Evolutionary conservation across 495 filamentous ascomycete species (phyloP).

Genomic region (Penicillium canescens): DNA sequence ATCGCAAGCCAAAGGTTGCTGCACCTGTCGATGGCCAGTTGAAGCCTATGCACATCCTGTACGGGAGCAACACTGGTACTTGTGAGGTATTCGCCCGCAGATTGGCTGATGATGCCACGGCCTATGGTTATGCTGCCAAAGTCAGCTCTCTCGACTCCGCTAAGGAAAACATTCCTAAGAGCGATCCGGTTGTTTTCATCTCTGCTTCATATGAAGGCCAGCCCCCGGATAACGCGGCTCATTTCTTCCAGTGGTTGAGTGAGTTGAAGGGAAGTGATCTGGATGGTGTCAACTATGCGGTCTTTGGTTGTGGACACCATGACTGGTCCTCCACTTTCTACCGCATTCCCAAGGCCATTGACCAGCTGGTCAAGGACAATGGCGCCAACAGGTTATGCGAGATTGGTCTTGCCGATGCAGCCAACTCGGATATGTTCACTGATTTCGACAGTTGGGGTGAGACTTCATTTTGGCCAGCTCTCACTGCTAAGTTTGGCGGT

Average conservation of each 20-base stretch:
- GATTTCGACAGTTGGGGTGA: slow-evolving; percentile 75
- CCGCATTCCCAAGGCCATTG: slow-evolving; percentile 63
- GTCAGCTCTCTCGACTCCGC: slow-evolving; percentile 62
- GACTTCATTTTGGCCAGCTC: slow-evolving; percentile 62
- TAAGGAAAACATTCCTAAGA: slow-evolving; percentile 59
- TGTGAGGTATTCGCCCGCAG: slow-evolving; percentile 69
- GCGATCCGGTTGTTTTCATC: slow-evolving; percentile 64
- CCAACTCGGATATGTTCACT: slow-evolving; percentile 63
- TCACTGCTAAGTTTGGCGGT: slow-evolving; percentile 47
- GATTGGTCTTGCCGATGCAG: slow-evolving; percentile 61
- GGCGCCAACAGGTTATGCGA: slow-evolving; percentile 56
- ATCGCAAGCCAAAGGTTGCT: slow-evolving; percentile 20
- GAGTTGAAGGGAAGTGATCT: slow-evolving; percentile 49
- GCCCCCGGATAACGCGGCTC: slow-evolving; percentile 71
- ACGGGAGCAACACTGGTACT: slow-evolving; percentile 74
- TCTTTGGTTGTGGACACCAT: slow-evolving; percentile 55
- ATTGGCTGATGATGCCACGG: slow-evolving; percentile 57
- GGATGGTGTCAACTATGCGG: slow-evolving; percentile 58
- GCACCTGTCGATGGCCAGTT: slow-evolving; percentile 18
- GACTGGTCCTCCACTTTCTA: slow-evolving; percentile 77
- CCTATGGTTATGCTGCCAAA: slow-evolving; percentile 58
- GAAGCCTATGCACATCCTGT: slow-evolving; percentile 64
- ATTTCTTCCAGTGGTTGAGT: slow-evolving; percentile 68
- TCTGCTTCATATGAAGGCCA: slow-evolving; percentile 75
- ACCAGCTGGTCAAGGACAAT: slow-evolving; percentile 48